These are phyloP conservation scores for Hyparrhenia diplandra DNA, from an alignment of 176 grass and related monocot species.

Conservation along the genomic window DNA sequence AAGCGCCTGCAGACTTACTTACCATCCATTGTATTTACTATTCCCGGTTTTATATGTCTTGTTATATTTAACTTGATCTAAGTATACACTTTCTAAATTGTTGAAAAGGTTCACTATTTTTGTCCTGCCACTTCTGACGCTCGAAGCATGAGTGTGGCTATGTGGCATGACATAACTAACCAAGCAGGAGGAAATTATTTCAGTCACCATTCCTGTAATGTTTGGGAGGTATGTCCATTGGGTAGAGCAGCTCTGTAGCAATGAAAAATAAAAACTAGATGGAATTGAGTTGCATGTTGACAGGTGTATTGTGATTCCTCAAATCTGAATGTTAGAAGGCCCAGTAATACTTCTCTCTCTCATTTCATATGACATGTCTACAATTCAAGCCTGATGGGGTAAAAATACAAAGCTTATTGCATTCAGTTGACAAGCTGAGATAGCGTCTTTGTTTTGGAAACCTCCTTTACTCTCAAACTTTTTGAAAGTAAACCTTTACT, in stretches of 20 bases:
- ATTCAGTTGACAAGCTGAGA: background rate
- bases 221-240: too few relatives aligned
- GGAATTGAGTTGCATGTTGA: constrained; percentile 13
- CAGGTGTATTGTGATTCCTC: constrained; percentile 79
- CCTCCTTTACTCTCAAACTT: too few relatives aligned
- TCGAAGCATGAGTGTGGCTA: constrained; percentile 45
- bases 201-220: constrained; percentile 68
- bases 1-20: background rate
- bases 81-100: background rate
- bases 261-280: constrained; percentile 15
- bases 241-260: too few relatives aligned
- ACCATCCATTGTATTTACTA: background rate
- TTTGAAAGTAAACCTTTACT: too few relatives aligned
- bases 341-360: constrained; percentile 55
- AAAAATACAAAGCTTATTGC: background rate
- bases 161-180: constrained; percentile 48
- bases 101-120: constrained; percentile 63
- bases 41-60: background rate
- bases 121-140: constrained; percentile 57
- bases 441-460: too few relatives aligned
- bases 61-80: background rate
- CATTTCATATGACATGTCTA: constrained; percentile 11
- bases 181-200: constrained; percentile 31
- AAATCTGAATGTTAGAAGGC: constrained; percentile 77
- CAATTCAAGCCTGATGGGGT: background rate